Conservation (phyloP, 2,329 filamentous ascomycete genomes). For the Colletotrichum liaoningense region DNA sequence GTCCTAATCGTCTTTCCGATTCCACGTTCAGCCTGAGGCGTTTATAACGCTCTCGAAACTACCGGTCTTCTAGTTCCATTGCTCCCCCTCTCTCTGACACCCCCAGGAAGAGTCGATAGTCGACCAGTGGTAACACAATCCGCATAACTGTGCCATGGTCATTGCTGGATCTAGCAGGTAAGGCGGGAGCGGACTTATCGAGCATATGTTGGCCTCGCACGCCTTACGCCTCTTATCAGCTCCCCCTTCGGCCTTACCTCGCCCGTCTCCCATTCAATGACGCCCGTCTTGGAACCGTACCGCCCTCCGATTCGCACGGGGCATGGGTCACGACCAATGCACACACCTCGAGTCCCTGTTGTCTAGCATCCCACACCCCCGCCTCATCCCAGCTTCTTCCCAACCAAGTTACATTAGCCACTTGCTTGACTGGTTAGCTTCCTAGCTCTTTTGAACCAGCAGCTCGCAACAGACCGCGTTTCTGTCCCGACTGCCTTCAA, state of each 20-base stretch:
- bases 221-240: slow-evolving; percentile 28
- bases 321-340: background rate
- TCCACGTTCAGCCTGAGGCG: background rate
- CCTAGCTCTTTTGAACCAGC: background rate
- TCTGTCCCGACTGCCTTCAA: background rate
- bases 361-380: slow-evolving; percentile 20
- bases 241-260: slow-evolving; percentile 29
- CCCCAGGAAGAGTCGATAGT: background rate
- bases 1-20: background rate
- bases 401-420: slow-evolving; percentile 24
- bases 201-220: background rate
- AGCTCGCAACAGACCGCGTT: background rate
- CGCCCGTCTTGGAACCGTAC: slow-evolving; percentile 4
- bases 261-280: slow-evolving; percentile 6
- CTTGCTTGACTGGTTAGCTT: slow-evolving; percentile 22
- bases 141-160: background rate
- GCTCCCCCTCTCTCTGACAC: background rate
- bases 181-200: background rate
- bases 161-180: background rate
- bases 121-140: background rate
- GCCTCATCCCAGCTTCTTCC: slow-evolving; percentile 23
- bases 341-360: slow-evolving; percentile 7
- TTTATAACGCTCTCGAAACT: background rate
- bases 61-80: background rate
- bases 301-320: slow-evolving; percentile 9